A percentile compares a stretch with the other conserved stretches of the same genome.
phyloP scores from a whole-genome alignment of 768 basidiomycete genomes.

The Fibroporia radiculosa region DNA sequence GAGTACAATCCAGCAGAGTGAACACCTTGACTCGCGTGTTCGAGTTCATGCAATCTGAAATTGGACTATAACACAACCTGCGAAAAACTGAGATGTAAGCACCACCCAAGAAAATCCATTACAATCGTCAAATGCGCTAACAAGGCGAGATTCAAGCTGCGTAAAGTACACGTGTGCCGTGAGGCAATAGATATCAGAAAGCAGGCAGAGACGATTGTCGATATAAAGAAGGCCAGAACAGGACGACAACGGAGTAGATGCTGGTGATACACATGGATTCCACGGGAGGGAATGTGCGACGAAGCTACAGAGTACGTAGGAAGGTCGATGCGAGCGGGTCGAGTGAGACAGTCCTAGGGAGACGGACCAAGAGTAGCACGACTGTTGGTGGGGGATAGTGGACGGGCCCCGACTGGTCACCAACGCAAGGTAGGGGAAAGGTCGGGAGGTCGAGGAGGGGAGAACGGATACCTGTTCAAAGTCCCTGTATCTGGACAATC shows the following conservation, averaged over 20 bases:
- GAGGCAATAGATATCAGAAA: not conserved
- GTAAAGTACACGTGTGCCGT: no score
- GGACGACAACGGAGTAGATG: not conserved
- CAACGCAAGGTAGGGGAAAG: not conserved
- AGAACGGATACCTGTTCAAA: conserved; percentile 29
- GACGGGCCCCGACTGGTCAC: no score
- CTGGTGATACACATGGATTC: not conserved
- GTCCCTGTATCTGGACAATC: conserved; percentile 81
- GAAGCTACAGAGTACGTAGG: not conserved
- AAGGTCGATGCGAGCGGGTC: not conserved
- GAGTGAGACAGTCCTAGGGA: not conserved
- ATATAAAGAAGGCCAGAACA: no score
- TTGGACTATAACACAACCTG: no score
- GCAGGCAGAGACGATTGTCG: not conserved
- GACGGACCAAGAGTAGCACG: not conserved
- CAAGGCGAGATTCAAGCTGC: no score
- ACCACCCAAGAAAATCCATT: no score
- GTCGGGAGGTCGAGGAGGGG: not conserved
- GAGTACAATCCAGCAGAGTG: no score
- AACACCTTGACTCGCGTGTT: no score
- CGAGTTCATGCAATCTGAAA: no score
- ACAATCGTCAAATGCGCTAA: no score
- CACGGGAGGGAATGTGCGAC: not conserved
- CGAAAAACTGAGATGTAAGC: no score
- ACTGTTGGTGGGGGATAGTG: not conserved